phyloP scores from a whole-genome alignment of 192 early-diverging fungal species.

The Umbelopsis vinacea region DNA sequence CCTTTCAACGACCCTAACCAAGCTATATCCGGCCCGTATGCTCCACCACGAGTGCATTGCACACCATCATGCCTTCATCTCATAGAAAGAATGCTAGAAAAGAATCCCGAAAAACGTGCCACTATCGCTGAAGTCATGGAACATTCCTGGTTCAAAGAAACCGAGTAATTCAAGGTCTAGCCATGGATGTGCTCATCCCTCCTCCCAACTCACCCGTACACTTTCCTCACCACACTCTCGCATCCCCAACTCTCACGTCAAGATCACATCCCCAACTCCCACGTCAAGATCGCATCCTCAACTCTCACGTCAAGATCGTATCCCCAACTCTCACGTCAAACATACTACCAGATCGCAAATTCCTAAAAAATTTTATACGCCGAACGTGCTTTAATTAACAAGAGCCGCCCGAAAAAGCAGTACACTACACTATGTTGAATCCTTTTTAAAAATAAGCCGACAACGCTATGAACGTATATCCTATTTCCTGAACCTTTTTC shows the following conservation, averaged over 20 bases:
- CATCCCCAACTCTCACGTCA: too few relatives aligned
- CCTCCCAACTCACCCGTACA: too few relatives aligned
- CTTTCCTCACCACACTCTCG: too few relatives aligned
- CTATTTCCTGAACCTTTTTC: background rate
- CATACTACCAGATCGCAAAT: too few relatives aligned
- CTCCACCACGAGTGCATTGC: slow-evolving; percentile 49
- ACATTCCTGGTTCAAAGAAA: slow-evolving; percentile 61
- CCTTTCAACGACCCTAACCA: slow-evolving; percentile 62
- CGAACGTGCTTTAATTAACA: background rate
- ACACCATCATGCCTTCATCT: slow-evolving; percentile 57
- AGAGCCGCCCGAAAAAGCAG: slow-evolving; percentile 4
- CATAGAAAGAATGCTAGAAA: slow-evolving; percentile 69
- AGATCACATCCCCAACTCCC: too few relatives aligned
- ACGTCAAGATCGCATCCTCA: too few relatives aligned
- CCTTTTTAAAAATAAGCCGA: background rate
- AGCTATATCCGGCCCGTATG: slow-evolving; percentile 53
- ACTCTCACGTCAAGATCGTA: too few relatives aligned
- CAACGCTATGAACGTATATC: slow-evolving; percentile 1
- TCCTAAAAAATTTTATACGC: background rate
- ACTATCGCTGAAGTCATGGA: slow-evolving; percentile 63
- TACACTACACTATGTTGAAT: background rate
- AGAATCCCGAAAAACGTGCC: slow-evolving; percentile 58
- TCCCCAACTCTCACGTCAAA: too few relatives aligned
- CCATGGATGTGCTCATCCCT: too few relatives aligned
- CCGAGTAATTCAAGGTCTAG: background rate